Conservation (phyloP, 2,329 filamentous ascomycete species). For the Basipetospora sp. region DNA sequence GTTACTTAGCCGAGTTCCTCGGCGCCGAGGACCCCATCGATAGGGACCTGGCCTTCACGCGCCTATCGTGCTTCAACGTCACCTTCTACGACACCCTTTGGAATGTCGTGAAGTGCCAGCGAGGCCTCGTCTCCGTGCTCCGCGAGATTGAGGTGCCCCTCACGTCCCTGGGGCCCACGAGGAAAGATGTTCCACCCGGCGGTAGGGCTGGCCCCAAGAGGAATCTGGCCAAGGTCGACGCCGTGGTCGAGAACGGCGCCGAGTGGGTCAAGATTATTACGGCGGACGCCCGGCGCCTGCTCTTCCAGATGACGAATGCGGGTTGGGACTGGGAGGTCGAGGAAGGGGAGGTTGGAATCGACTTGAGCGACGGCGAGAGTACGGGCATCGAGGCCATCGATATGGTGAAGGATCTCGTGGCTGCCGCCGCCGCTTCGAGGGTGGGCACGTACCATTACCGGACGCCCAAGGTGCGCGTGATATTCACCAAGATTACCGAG, state of each 20-base stretch:
- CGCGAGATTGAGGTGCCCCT: constrained; percentile 4
- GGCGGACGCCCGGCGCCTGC: constrained; percentile 19
- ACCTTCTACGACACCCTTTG: constrained; percentile 6
- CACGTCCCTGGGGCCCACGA: not conserved
- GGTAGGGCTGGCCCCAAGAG: not conserved
- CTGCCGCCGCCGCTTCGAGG: constrained; percentile 21
- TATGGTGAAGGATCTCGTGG: constrained; percentile 18
- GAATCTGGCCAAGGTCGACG: constrained; percentile 5
- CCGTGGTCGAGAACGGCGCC: constrained; percentile 19
- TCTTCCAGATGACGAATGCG: constrained; percentile 25
- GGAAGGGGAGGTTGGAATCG: constrained; percentile 15
- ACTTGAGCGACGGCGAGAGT: constrained; percentile 21
- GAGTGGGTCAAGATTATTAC: constrained; percentile 21
- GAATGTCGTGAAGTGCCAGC: constrained; percentile 2
- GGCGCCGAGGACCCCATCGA: not conserved
- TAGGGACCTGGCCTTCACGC: constrained; percentile 3
- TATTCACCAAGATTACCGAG: constrained; percentile 20
- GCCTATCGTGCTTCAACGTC: constrained; percentile 6
- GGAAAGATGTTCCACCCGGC: not conserved
- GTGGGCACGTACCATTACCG: constrained; percentile 18
- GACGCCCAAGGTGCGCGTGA: constrained; percentile 20
- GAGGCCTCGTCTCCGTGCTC: constrained; percentile 4
- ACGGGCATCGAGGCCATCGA: constrained; percentile 16
- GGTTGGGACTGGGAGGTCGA: constrained; percentile 27
- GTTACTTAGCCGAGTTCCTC: constrained; percentile 3